phyloP scores from a whole-genome alignment of 352 stramenopile species.

The Phytophthora sp. region DNA sequence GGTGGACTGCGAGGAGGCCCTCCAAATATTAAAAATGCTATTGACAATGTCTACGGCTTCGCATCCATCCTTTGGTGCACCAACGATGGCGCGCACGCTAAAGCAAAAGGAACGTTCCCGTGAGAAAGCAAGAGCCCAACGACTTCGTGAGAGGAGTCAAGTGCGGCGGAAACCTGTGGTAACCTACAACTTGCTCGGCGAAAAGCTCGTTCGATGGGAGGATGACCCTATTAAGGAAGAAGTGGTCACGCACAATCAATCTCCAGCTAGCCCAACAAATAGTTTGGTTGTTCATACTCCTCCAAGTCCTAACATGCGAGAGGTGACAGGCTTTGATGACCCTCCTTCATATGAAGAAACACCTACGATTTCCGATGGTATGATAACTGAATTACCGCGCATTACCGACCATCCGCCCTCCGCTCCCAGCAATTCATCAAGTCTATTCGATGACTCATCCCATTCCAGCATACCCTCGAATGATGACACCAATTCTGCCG shows the following conservation, averaged over 20 bases:
- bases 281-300: constrained; percentile 23
- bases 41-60: constrained; percentile 14
- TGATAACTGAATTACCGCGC: neutral
- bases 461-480: neutral
- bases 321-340: neutral
- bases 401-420: no score
- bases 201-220: constrained; percentile 69
- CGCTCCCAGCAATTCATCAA: neutral
- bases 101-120: constrained; percentile 7
- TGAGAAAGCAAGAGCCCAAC: constrained; percentile 23
- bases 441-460: neutral
- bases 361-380: no score
- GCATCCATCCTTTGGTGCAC: constrained; percentile 12
- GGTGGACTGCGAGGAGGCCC: constrained; percentile 28
- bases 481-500: neutral
- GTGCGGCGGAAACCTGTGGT: constrained; percentile 47
- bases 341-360: neutral
- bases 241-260: constrained; percentile 4
- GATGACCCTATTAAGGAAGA: constrained; percentile 1
- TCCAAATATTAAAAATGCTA: constrained; percentile 28
- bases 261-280: constrained; percentile 7
- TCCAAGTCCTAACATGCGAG: constrained; percentile 13
- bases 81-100: constrained; percentile 8
- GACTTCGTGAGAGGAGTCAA: constrained; percentile 30
- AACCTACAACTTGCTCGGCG: constrained; percentile 69